Percentiles rank a stretch among this genome's conserved stretches.
Evolutionary conservation across 768 basidiomycete genomes (phyloP).

Genomic region (Mycena kentingensis): DNA sequence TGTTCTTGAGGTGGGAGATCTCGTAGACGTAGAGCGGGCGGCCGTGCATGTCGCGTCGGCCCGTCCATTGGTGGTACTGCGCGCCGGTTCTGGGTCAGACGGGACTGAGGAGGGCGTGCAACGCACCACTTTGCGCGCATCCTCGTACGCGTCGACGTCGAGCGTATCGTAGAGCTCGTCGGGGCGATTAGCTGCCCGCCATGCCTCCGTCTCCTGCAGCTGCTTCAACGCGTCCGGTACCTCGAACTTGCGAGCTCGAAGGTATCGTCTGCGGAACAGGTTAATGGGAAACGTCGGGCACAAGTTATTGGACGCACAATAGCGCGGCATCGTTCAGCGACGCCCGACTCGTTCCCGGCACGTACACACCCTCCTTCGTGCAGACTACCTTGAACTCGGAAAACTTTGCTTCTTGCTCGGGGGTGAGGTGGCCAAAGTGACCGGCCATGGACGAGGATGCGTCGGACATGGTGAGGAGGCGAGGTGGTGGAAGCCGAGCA

Average conservation of each 20-base stretch:
- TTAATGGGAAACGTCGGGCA: not conserved
- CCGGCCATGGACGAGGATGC: conserved; percentile 21
- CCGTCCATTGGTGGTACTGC: conserved; percentile 59
- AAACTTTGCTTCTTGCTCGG: conserved; percentile 38
- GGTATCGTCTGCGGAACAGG: conserved; percentile 48
- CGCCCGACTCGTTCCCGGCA: conserved; percentile 25
- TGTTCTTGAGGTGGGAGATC: conserved; percentile 40
- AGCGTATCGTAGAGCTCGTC: conserved; percentile 52
- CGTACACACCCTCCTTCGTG: conserved; percentile 38
- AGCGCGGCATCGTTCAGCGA: conserved; percentile 49
- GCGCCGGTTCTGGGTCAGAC: not conserved
- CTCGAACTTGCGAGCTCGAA: conserved; percentile 59
- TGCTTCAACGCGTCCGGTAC: conserved; percentile 50
- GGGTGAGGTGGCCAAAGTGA: conserved; percentile 40
- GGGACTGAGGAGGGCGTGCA: not conserved
- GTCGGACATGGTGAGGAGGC: too few species aligned
- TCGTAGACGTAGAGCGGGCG: conserved; percentile 33
- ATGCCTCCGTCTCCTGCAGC: conserved; percentile 51
- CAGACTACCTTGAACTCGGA: conserved; percentile 43
- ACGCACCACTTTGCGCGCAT: conserved; percentile 37
- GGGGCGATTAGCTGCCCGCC: conserved; percentile 49
- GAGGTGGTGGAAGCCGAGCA: too few species aligned
- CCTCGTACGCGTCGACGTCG: conserved; percentile 46
- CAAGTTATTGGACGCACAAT: conserved; percentile 34
- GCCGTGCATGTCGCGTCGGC: conserved; percentile 50